These are phyloP conservation scores for Puccinia hordei DNA, from an alignment of 1,284 basidiomycete genomes.

Conservation along the genomic window DNA sequence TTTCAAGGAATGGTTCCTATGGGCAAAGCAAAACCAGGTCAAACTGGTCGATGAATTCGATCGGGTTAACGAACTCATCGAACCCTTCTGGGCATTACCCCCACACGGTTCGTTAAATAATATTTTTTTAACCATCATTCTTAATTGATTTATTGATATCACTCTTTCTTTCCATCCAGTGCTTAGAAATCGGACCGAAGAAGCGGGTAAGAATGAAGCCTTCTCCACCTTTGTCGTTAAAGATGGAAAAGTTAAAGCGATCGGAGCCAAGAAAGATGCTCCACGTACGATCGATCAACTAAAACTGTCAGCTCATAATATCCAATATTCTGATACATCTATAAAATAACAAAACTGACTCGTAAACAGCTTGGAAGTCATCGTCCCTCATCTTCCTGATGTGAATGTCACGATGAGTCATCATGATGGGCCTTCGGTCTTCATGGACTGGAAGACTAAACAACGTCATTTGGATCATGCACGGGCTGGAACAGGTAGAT, in stretches of 20 bases:
- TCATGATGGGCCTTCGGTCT: slow-evolving; percentile 54
- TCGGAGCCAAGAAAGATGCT: slow-evolving; percentile 39
- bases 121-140: too few relatives aligned
- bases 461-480: slow-evolving; percentile 49
- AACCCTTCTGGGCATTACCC: slow-evolving; percentile 50
- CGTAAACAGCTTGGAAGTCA: slow-evolving; percentile 28
- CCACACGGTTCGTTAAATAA: slow-evolving; percentile 27
- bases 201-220: slow-evolving; percentile 18
- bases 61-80: slow-evolving; percentile 40
- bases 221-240: slow-evolving; percentile 36
- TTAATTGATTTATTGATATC: too few relatives aligned
- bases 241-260: slow-evolving; percentile 28
- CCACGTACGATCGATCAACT: slow-evolving; percentile 41
- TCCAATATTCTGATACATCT: too few relatives aligned
- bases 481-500: slow-evolving; percentile 35
- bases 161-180: slow-evolving; percentile 12
- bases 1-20: slow-evolving; percentile 60
- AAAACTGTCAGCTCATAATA: slow-evolving; percentile 17
- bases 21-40: slow-evolving; percentile 25
- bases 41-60: slow-evolving; percentile 43
- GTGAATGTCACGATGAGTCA: slow-evolving; percentile 54
- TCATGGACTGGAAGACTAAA: slow-evolving; percentile 52
- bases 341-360: background rate
- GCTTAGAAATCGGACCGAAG: slow-evolving; percentile 21
- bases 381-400: slow-evolving; percentile 51